phyloP scores from a whole-genome alignment of 176 grass and related monocot species.

The Lolium perenne region DNA sequence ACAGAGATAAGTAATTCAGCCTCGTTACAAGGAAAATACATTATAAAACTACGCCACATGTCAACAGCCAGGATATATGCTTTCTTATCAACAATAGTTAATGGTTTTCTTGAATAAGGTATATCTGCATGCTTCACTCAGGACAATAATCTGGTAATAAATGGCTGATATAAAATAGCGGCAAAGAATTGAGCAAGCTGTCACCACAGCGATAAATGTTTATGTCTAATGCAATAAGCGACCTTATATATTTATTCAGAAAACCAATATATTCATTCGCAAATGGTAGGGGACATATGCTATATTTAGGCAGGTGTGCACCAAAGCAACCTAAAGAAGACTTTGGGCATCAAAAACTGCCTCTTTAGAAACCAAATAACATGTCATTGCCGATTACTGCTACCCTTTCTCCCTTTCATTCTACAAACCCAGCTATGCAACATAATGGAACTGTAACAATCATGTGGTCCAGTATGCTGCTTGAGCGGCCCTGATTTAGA shows the following conservation, averaged over 20 bases:
- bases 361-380: neutral
- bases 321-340: conserved; percentile 2
- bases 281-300: neutral
- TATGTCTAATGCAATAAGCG: neutral
- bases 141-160: neutral
- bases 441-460: neutral
- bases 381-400: neutral
- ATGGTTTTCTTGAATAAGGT: neutral
- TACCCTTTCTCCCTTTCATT: neutral
- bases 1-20: neutral
- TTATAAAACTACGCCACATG: neutral
- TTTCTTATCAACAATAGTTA: neutral
- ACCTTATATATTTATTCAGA: neutral
- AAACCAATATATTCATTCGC: neutral
- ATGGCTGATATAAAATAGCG: neutral
- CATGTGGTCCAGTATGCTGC: neutral
- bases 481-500: neutral
- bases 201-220: neutral
- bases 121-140: neutral
- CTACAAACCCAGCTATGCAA: neutral
- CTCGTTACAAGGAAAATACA: neutral
- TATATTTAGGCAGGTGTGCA: neutral
- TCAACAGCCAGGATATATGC: neutral
- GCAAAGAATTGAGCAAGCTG: neutral
- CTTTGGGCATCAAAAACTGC: neutral